These are phyloP conservation scores for Tulasnella calospora DNA, from an alignment of 768 basidiomycete species.

Conservation along the genomic window DNA sequence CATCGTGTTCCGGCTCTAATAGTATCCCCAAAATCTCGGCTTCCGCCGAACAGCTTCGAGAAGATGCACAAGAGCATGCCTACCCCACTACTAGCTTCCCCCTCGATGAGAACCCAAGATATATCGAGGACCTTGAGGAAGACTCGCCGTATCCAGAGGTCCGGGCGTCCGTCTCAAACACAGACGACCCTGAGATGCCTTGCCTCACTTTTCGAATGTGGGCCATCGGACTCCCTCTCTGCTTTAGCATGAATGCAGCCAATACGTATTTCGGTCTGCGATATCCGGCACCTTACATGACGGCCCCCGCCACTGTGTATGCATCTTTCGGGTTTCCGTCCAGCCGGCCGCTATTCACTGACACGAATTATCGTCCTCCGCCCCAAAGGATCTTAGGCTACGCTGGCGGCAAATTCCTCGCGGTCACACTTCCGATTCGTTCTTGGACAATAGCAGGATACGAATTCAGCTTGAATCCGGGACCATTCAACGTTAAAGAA, in stretches of 20 bases:
- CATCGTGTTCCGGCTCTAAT: neutral
- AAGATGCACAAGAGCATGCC: neutral
- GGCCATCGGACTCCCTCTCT: conserved; percentile 61
- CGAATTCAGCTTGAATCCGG: conserved; percentile 81
- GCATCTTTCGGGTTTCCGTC: conserved; percentile 24
- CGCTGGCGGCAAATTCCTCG: conserved; percentile 83
- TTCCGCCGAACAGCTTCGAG: neutral
- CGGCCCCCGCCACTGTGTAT: conserved; percentile 69
- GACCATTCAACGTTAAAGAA: conserved; percentile 97
- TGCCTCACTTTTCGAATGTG: conserved; percentile 88
- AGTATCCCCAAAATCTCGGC: neutral
- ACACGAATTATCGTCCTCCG: no score
- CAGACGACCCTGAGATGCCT: conserved; percentile 98
- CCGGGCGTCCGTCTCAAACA: conserved; percentile 90
- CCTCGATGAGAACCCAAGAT: conserved; percentile 20
- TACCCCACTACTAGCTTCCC: neutral
- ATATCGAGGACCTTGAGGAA: conserved; percentile 47
- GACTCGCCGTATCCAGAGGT: conserved; percentile 98
- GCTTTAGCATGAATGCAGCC: conserved; percentile 58
- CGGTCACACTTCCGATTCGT: conserved; percentile 77
- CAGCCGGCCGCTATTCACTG: neutral
- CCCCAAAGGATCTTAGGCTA: conserved; percentile 46
- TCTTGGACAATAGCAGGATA: conserved; percentile 46
- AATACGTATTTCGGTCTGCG: conserved; percentile 97
- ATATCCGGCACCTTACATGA: conserved; percentile 74